Evolutionary conservation across 768 basidiomycete genomes (phyloP), one percentile per base, ranked within the genome.

Genomic region (Psilocybe azurescens): DNA sequence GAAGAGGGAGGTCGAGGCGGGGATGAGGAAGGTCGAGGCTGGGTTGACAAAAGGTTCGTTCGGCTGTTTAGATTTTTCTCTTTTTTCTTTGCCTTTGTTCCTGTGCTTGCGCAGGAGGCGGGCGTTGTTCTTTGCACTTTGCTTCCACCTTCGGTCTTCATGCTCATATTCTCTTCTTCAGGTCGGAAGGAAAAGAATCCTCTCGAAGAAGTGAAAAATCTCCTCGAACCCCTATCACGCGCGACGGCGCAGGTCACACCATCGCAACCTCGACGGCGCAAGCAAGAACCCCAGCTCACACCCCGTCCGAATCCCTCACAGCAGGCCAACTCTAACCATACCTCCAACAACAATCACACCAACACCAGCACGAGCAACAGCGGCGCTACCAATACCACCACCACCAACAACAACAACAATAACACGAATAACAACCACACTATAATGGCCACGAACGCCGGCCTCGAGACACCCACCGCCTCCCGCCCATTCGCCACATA

Each of bases 171-270:
- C 48, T 24, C 30, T 53, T n/a, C 55, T 53, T 36, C 61, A 80
- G 85, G 77, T 50, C 79, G 80, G 24, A 85, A 78, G 68, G 83
- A 84, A 49, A 81, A 80, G 70, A 82, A 80, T 7, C 90, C 90
- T 4, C 74, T 93, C 3, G 90, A 93, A 68, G 91, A 93, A 71
- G 86, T 93, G 28, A 89, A 89, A 75, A 91, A 90, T 64, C 72
- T 89, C 24, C 79, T 89, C 7, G 81, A 80, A 24, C 86, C 87
- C 4, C 76, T 84, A 24, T 73, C 73, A 60, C 75, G 70, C 39
- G 65, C 60, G 9, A 57, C 33, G 6, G 81, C 68, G 32, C 75
- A 72, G 36, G 70, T 67, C 36, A 69, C 65, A 66, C 69, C 72
- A 49, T 56, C 56, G 13, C 67, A 66, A 32, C 70, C 68, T 48